Percentiles rank a stretch among this genome's conserved stretches.
Conservation (phyloP, 129 eudicot species). For the Flaveria robusta region DNA sequence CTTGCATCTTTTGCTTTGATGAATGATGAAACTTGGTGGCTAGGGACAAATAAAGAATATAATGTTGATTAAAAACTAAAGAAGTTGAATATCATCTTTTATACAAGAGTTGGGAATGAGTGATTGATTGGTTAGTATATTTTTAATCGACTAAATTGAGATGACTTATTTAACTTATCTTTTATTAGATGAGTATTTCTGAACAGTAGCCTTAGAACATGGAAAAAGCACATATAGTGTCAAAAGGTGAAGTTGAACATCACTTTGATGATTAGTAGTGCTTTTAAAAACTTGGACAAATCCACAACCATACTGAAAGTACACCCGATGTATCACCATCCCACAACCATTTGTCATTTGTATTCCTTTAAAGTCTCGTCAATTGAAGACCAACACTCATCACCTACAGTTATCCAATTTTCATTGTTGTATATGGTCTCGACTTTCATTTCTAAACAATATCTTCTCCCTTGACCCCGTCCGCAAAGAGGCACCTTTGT, state of each 20-base stretch:
- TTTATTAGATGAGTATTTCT: background rate
- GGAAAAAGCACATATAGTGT: constrained; percentile 32
- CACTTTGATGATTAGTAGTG: constrained; percentile 34
- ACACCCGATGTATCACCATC: no score
- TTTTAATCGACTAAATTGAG: background rate
- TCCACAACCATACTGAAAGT: background rate
- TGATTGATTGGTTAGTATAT: background rate
- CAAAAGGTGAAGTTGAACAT: constrained; percentile 33
- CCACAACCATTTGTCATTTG: no score
- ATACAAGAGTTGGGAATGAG: background rate
- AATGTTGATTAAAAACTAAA: background rate
- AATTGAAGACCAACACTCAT: no score
- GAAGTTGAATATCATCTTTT: background rate
- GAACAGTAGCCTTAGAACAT: constrained; percentile 21
- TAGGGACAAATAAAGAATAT: background rate
- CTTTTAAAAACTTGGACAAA: constrained; percentile 30
- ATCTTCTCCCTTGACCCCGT: no score
- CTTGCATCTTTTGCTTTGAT: background rate
- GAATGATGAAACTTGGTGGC: background rate
- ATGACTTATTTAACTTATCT: background rate
- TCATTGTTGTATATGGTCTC: no score
- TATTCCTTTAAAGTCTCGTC: no score
- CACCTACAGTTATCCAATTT: no score
- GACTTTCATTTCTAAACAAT: no score
- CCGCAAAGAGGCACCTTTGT: no score